phyloP scores from a whole-genome alignment of 2,329 filamentous ascomycete species.

The Xylaria sp. region DNA sequence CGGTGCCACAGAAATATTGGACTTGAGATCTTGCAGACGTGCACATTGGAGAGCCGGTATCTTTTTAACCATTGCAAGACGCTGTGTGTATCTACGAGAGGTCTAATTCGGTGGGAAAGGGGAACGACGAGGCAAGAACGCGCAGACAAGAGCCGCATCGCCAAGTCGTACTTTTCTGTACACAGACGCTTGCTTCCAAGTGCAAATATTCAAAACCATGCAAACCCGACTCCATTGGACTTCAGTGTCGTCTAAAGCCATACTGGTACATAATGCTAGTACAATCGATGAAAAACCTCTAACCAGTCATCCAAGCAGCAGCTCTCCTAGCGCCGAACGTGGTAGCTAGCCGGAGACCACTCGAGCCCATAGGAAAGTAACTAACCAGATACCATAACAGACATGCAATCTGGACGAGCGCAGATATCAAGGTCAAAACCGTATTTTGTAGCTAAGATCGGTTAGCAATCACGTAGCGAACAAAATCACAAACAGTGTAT shows the following conservation, averaged over 20 bases:
- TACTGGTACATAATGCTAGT: slow-evolving; percentile 34
- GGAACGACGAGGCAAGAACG: background rate
- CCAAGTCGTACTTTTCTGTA: slow-evolving; percentile 14
- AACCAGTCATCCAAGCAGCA: slow-evolving; percentile 88
- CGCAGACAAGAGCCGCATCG: background rate
- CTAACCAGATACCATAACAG: slow-evolving; percentile 94
- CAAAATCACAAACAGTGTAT: background rate
- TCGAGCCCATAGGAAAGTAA: slow-evolving; percentile 97
- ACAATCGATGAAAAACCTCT: slow-evolving; percentile 38
- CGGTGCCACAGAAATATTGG: background rate
- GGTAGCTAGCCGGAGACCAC: slow-evolving; percentile 85
- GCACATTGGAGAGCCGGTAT: background rate
- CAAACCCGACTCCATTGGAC: background rate
- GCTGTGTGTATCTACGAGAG: background rate
- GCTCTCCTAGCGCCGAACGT: slow-evolving; percentile 87
- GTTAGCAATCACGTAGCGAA: slow-evolving; percentile 38
- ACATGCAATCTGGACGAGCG: slow-evolving; percentile 83
- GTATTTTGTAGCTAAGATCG: slow-evolving; percentile 78
- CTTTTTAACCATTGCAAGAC: background rate
- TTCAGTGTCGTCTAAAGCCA: slow-evolving; percentile 22
- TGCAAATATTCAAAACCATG: slow-evolving; percentile 2
- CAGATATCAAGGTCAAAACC: slow-evolving; percentile 84
- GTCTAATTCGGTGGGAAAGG: background rate
- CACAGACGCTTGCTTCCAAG: slow-evolving; percentile 5
- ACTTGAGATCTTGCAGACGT: background rate